Evolutionary conservation across 805 yeast genomes (phyloP), one percentile per base, ranked within the genome.

Genomic region (Candida silvicultrix): DNA sequence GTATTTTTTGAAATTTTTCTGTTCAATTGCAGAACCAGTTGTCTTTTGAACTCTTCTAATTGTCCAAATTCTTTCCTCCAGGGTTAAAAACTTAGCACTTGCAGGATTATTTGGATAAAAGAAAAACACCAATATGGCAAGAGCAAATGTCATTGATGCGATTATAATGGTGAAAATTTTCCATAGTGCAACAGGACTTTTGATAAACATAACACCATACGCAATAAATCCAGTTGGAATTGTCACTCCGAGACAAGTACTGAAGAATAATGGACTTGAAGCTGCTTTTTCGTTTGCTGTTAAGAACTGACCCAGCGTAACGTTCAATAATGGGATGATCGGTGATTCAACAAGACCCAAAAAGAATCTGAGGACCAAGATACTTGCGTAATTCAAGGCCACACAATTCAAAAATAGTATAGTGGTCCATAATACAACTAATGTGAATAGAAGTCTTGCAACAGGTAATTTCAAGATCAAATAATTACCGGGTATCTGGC

Each of bases 51-150:
- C 68, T 57, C 70, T 59, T 61, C 74, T 59, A 50, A 76, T 75
- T 47, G 73, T 62, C 73, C 75, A 70, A 10, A 77, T 70, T 53
- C 70, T 77, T 57, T 81, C 85, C 39, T 75, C 68, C 2, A 55
- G 57, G 5, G 71, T 49, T 41, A 81, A 64, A 52, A 75, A 75
- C 46, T 60, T 66, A 6, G 80, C 79, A 49, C 65, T 69, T 0
- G 80, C 60, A 15, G 85, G 85, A 55, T 79, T 77, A 47, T 73
- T 69, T 37, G 86, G 87, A 54, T 77, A 80, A 20, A 68, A 43
- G 49, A 69, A 67, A 43, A 60, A 56, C 4, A 71, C 58, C 6
- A 65, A 40, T 2, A 67, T 36, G 2, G 70, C 57, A 34, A 70
- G 48, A 18, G 72, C 21, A 19, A 79, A 63, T 0, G 85, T 77